These are phyloP conservation scores for Alternaria consortialis DNA, from an alignment of 2,329 filamentous ascomycete genomes.

Conservation along the genomic window DNA sequence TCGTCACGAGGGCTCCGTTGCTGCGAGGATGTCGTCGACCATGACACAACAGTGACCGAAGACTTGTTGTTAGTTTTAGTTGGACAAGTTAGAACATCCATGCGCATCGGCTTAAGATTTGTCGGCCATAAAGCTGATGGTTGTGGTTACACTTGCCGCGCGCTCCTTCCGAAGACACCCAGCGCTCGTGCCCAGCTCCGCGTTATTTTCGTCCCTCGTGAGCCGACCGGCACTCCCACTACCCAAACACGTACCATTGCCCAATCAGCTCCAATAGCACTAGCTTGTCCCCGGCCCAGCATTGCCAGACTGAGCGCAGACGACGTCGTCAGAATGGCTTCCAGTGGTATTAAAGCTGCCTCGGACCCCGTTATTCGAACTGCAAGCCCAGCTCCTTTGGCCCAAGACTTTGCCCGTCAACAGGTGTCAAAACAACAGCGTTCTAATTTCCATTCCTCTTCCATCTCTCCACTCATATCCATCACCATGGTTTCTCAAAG, in stretches of 20 bases:
- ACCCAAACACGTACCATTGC: constrained; percentile 19
- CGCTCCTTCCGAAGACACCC: constrained; percentile 30
- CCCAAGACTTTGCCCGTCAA: constrained; percentile 66
- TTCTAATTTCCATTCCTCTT: constrained; percentile 68
- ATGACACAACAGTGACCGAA: constrained; percentile 25
- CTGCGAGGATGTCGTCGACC: constrained; percentile 2
- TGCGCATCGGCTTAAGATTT: constrained; percentile 15
- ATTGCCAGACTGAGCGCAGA: constrained; percentile 31
- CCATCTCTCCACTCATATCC: constrained; percentile 53
- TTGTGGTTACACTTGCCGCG: constrained; percentile 27
- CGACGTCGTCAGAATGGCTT: constrained; percentile 44
- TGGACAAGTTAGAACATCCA: constrained; percentile 7
- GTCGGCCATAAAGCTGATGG: constrained; percentile 21
- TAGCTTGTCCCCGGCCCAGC: constrained; percentile 34
- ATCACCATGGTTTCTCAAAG: constrained; percentile 58
- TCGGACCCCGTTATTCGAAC: constrained; percentile 47
- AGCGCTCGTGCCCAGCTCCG: constrained; percentile 31
- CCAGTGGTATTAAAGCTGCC: constrained; percentile 49
- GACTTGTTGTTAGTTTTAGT: background rate
- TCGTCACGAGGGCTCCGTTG: constrained; percentile 22
- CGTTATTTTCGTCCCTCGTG: constrained; percentile 41
- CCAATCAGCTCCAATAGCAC: constrained; percentile 38
- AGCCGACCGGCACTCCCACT: constrained; percentile 33
- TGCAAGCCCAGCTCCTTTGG: constrained; percentile 57
- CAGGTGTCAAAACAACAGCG: constrained; percentile 66